phyloP scores from a whole-genome alignment of 768 basidiomycete species.

The Saitozyma podzolica region DNA sequence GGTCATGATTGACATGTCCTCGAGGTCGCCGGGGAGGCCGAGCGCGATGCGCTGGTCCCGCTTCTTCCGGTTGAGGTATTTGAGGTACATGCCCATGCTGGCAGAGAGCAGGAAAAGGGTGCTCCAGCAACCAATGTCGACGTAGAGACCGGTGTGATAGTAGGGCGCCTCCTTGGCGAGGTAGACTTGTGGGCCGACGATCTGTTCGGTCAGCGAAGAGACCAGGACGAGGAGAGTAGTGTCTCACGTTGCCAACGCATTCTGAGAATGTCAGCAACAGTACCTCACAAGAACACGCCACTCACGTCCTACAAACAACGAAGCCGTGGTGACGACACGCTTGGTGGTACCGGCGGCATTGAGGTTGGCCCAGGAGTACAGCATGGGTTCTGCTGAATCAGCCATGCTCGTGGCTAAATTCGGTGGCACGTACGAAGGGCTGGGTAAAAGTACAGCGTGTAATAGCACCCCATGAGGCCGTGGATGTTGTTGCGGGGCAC shows the following conservation, averaged over 20 bases:
- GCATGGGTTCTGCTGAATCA: constrained; percentile 2
- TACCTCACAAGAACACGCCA: background rate
- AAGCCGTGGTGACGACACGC: constrained; percentile 21
- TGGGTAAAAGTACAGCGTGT: constrained; percentile 20
- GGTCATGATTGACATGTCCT: constrained; percentile 45
- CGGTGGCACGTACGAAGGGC: constrained; percentile 23
- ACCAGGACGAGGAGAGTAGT: no score
- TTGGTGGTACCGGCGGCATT: constrained; percentile 31
- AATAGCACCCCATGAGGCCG: constrained; percentile 28
- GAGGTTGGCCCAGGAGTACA: constrained; percentile 27
- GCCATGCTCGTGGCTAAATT: background rate
- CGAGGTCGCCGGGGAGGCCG: constrained; percentile 35
- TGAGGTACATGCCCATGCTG: constrained; percentile 39
- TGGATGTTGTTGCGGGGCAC: constrained; percentile 23
- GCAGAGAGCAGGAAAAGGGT: constrained; percentile 25
- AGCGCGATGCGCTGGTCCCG: constrained; percentile 32
- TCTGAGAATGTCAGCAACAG: constrained; percentile 3
- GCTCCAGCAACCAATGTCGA: constrained; percentile 24
- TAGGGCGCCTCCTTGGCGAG: constrained; percentile 10
- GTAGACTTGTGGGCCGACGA: constrained; percentile 29
- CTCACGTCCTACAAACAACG: constrained; percentile 21
- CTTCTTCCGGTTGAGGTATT: constrained; percentile 36
- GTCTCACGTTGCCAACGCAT: constrained; percentile 18
- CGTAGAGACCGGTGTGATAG: constrained; percentile 21
- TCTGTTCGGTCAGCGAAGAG: background rate